These are phyloP conservation scores for Termitomyces sp. DNA, from an alignment of 768 basidiomycete species.

Conservation along the genomic window DNA sequence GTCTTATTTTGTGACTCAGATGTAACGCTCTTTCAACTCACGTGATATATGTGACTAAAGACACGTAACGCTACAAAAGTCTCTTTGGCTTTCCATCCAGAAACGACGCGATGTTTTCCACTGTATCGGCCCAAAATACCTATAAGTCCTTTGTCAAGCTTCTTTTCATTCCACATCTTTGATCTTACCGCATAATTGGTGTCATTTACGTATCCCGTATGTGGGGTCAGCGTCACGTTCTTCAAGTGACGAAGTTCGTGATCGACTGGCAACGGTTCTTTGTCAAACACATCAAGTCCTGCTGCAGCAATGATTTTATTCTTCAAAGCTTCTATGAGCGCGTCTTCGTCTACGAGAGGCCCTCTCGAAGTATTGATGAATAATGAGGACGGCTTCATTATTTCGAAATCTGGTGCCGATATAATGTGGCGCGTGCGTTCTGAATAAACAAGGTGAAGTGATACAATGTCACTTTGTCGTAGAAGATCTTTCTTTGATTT, in stretches of 20 bases:
- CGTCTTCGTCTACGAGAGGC: slow-evolving; percentile 55
- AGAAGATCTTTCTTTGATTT: slow-evolving; percentile 50
- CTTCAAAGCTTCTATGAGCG: slow-evolving; percentile 41
- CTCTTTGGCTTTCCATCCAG: slow-evolving; percentile 35
- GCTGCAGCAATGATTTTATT: slow-evolving; percentile 48
- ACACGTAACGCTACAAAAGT: neutral
- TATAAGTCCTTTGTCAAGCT: slow-evolving; percentile 15
- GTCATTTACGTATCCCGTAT: slow-evolving; percentile 52
- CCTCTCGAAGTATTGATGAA: slow-evolving; percentile 67
- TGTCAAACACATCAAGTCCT: slow-evolving; percentile 61
- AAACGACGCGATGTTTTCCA: slow-evolving; percentile 52
- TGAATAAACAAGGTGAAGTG: slow-evolving; percentile 55
- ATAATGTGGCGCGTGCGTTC: slow-evolving; percentile 45
- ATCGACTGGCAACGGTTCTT: slow-evolving; percentile 57
- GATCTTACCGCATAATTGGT: slow-evolving; percentile 40
- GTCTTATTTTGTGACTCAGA: slow-evolving; percentile 17
- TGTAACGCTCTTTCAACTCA: slow-evolving; percentile 22
- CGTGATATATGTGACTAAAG: slow-evolving; percentile 20
- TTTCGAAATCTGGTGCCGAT: slow-evolving; percentile 35
- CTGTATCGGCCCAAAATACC: slow-evolving; percentile 48
- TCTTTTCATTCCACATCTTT: neutral
- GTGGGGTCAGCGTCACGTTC: slow-evolving; percentile 57
- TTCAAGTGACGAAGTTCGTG: slow-evolving; percentile 44
- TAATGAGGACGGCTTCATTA: slow-evolving; percentile 54
- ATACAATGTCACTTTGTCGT: slow-evolving; percentile 49